These are phyloP conservation scores for Hyparrhenia diplandra DNA, from an alignment of 176 grass and related monocot genomes.

Conservation along the genomic window DNA sequence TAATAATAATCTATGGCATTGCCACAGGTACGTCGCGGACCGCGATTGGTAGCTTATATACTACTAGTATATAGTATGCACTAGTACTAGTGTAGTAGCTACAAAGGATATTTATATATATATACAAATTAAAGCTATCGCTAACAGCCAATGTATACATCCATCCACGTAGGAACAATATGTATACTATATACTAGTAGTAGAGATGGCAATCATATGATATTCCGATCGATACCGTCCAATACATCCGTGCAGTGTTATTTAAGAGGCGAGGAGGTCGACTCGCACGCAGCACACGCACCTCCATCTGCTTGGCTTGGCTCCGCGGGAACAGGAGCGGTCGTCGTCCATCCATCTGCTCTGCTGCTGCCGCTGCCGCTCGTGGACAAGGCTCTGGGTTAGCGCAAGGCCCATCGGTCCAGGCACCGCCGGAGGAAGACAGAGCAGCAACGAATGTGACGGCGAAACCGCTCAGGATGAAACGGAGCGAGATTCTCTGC, in stretches of 20 bases:
- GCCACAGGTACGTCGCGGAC: too few relatives aligned
- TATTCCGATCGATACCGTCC: not conserved
- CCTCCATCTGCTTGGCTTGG: not conserved
- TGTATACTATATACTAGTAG: not conserved
- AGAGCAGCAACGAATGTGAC: not conserved
- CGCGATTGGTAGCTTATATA: too few relatives aligned
- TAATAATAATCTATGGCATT: too few relatives aligned
- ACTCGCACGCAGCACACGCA: conserved; percentile 23
- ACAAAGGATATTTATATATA: too few relatives aligned
- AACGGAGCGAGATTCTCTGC: too few relatives aligned
- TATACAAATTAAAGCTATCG: too few relatives aligned
- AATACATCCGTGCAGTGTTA: not conserved
- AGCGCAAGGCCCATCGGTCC: not conserved
- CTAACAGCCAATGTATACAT: not conserved
- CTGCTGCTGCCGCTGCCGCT: too few relatives aligned
- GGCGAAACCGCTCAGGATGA: not conserved
- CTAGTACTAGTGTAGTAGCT: too few relatives aligned
- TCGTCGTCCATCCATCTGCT: not conserved
- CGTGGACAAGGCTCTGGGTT: not conserved
- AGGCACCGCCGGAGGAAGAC: not conserved
- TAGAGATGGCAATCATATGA: not conserved
- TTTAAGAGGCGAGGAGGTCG: too few relatives aligned
- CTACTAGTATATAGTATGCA: too few relatives aligned
- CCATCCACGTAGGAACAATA: not conserved
- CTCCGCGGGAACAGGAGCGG: not conserved